Evolutionary conservation across 495 filamentous ascomycete species (phyloP).

Genomic region (Amphirosellinia nigrospora): DNA sequence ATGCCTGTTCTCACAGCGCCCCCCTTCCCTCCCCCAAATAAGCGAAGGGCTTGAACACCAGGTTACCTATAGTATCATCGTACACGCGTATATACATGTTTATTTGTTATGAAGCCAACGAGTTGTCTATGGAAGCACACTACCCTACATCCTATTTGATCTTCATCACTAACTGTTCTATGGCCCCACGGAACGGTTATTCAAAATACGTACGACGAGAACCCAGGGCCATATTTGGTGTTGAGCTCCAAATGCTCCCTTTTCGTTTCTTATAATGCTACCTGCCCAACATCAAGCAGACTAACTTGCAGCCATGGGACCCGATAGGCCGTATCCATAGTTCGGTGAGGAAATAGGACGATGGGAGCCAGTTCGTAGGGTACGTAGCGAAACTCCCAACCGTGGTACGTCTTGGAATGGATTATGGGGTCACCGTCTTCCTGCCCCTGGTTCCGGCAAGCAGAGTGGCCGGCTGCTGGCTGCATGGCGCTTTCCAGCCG

Average conservation of each 20-base stretch:
- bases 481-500: background rate
- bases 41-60: background rate
- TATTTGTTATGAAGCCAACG: background rate
- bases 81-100: background rate
- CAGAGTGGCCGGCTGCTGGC: background rate
- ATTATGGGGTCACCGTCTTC: conserved; percentile 11
- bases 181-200: background rate
- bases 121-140: background rate
- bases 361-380: background rate
- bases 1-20: background rate
- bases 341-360: conserved; percentile 6
- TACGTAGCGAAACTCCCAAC: background rate
- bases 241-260: background rate
- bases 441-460: background rate
- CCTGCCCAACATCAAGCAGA: background rate
- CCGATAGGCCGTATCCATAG: background rate
- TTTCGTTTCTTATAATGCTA: background rate
- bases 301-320: background rate
- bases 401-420: background rate
- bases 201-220: background rate
- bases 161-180: background rate
- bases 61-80: background rate
- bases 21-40: background rate
- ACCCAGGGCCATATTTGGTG: background rate
- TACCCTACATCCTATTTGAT: background rate